Base-by-base conservation (phyloP, 2,329 filamentous ascomycete genomes). In the Acephala macrosclerotiorum region DNA sequence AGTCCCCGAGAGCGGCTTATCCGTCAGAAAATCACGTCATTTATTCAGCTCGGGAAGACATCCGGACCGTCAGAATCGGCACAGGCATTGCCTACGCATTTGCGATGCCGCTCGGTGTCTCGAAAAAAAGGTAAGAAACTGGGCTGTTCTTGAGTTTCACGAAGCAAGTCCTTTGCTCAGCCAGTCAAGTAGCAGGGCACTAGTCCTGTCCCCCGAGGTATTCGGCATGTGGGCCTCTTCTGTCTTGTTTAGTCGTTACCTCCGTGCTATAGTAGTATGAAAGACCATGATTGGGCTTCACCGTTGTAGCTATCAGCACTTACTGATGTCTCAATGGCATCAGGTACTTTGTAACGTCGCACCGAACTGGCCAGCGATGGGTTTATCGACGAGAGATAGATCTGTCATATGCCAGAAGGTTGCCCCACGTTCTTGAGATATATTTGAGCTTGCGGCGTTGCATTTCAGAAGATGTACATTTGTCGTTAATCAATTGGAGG, bases 1-100 rank as follows among this genome's bases (percentile, higher is more conserved):
- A 49, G 25, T 29, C 49, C 22, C 49, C 45, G 45, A 49, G 45
- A 22, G 5, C 45, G 45, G 45, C 45, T 49, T 22, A 49, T 49
- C 45, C 45, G 45, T 29, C 4, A 33, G 49, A 33, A 42, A 42
- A 42, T 33, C 49, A 53, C 25, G 25, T 18, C 49, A 33, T 53
- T 14, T 53, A 33, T 53, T 18, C 22, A 1, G 26, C 22, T 26
- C 49, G 26, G 49, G 26, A 16, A 33, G 26, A 14, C 14, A 42
- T 5, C 49, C 22, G 49, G 33, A 29, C 14, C 22, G 26, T 25
- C 45, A 26, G 20, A 3, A 49, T 11, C 45, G n/a, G 22, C 20
- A 22, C 45, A 25, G n/a, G 45, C 9, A 26, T 49, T 20, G 7
- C n/a, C 22, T 53, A 22, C 49, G 26, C 26, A 33, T 53, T 3